phyloP scores from a whole-genome alignment of 2,329 filamentous ascomycete genomes.

The Claviceps digitariae region DNA sequence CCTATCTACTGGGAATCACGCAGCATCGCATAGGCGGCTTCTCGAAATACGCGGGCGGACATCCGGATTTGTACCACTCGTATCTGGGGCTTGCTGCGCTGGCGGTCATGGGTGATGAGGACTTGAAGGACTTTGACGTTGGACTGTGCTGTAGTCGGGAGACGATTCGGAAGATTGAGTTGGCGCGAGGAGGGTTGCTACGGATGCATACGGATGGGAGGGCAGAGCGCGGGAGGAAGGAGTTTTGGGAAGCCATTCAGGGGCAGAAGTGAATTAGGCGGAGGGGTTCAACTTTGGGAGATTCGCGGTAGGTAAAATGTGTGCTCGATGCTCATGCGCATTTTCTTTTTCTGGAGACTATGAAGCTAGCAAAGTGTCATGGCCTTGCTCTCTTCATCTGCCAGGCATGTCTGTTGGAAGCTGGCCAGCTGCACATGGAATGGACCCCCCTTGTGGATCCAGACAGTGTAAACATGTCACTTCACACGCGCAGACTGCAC shows the following conservation, averaged over 20 bases:
- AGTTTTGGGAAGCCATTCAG: conserved; percentile 12
- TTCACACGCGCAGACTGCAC: too few species aligned
- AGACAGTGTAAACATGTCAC: neutral
- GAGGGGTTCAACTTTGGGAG: too few species aligned
- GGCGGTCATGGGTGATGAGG: conserved; percentile 55
- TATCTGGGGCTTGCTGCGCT: conserved; percentile 78
- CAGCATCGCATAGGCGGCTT: conserved; percentile 80
- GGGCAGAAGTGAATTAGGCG: neutral
- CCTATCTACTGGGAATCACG: conserved; percentile 72
- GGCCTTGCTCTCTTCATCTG: neutral
- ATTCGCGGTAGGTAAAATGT: too few species aligned
- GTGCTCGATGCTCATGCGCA: neutral
- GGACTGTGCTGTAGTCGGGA: conserved; percentile 61
- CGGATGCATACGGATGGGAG: conserved; percentile 1
- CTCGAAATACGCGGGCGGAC: conserved; percentile 53
- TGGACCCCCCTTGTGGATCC: neutral
- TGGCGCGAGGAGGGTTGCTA: conserved; percentile 28
- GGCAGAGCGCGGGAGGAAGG: neutral
- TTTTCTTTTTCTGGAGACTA: too few species aligned
- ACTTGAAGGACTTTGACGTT: conserved; percentile 58
- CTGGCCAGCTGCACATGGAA: neutral
- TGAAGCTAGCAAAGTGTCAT: too few species aligned
- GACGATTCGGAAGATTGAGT: conserved; percentile 35
- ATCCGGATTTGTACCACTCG: conserved; percentile 74
- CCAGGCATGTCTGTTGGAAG: neutral